Percentiles rank a stretch among this genome's conserved stretches.
Conservation (phyloP, 169 alveolate species). For the Cystoisospora suis region DNA sequence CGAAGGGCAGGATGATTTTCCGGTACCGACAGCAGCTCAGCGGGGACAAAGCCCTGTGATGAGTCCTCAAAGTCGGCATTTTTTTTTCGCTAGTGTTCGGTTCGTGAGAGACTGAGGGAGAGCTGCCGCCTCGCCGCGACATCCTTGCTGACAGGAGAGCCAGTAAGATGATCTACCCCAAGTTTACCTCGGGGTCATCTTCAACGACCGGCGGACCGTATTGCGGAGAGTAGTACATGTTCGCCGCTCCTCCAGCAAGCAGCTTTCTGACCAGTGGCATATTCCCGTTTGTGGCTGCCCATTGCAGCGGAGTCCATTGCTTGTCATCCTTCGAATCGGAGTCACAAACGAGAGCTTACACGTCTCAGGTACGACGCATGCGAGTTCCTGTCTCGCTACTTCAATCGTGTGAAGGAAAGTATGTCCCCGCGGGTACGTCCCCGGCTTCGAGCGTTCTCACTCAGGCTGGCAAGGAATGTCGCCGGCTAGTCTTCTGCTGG, state of each 20-base stretch:
- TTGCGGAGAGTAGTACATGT: background rate
- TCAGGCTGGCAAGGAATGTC: no score
- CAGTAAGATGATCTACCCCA: no score
- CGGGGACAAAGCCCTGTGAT: no score
- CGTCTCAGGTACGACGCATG: no score
- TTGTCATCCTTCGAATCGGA: constrained; percentile 28
- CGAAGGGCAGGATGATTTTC: no score
- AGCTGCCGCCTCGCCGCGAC: background rate
- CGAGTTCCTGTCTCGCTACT: no score
- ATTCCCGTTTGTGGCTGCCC: constrained; percentile 51
- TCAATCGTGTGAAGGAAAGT: no score
- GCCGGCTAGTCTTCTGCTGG: no score
- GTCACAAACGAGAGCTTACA: background rate
- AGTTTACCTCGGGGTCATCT: background rate
- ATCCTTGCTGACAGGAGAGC: background rate
- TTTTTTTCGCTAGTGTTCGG: background rate
- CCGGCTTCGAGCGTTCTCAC: no score
- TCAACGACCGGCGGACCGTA: background rate
- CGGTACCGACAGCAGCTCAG: no score
- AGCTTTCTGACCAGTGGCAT: constrained; percentile 17
- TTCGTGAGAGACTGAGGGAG: background rate
- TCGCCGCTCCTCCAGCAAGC: constrained; percentile 34
- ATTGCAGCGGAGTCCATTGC: constrained; percentile 49
- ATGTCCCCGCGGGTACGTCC: no score
- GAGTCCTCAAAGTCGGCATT: background rate